Evolutionary conservation across 169 alveolate genomes (phyloP), one percentile per base, ranked within the genome.

Genomic region (Miamiensis avidus): DNA sequence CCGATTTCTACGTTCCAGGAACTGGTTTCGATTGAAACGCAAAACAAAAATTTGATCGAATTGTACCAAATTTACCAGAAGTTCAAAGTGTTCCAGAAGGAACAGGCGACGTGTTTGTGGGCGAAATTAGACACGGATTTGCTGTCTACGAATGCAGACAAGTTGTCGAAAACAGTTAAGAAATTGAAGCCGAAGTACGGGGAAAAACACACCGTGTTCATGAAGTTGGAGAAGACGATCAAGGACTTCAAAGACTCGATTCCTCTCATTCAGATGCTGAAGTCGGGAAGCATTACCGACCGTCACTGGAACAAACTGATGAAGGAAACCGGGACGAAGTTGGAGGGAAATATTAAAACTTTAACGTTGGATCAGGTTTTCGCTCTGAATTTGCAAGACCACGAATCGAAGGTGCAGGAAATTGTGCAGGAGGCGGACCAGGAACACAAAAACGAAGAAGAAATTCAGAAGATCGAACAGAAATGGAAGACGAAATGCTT

Each of bases 251-350:
- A 94, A 87, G 95, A 95, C 34, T 93, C 97, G 30, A 95, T 97
- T 74, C 98, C 99, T 1, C 85, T 96, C 72, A 96, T 97, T 82
- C 93, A 96, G 85, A 90, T 92, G 82, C 88, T 98, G 79, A 97
- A 97, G 91, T 89, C 93, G 72, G 98, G 97, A 31, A 97, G 98
- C 74, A 96, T 97, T 81, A 93, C 96, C 88, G 97, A 97, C 31
- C 93, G 98, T 88, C 99, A 98, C 94, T 98, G 99, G 98, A 96
- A 94, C 64, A 97, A 97, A 88, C 93, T 97, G 74, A 94, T 95
- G 94, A 93, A 91, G 72, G 94, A 94, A 83, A 94, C 97, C 34
- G 96, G 97, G 34, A 91, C 91, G 0, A 94, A 95, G 74, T 89
- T 94, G 65, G 97, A 94, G 76, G 92, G 94, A 30, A 95, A 96